Conservation (phyloP, 306 rosid genomes). For the Prunus campanulata region DNA sequence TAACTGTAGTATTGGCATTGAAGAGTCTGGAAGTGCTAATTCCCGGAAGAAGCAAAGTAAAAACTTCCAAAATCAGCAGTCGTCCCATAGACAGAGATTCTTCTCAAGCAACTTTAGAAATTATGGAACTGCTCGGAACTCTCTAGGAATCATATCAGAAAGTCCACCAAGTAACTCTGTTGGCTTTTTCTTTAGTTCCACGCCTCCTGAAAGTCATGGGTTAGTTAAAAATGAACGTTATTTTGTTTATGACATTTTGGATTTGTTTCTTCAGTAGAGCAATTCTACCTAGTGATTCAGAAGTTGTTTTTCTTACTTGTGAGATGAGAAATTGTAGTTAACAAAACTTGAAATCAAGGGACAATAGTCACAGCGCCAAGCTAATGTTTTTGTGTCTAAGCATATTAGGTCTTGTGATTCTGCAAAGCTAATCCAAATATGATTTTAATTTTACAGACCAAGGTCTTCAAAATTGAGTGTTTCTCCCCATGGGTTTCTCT, state of each 20-base stretch:
- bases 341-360: slow-evolving; percentile 1
- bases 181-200: slow-evolving; percentile 94
- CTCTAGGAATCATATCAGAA: slow-evolving; percentile 76
- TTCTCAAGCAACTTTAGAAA: slow-evolving; percentile 80
- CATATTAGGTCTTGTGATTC: slow-evolving; percentile 13
- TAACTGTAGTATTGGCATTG: slow-evolving; percentile 38
- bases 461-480: slow-evolving; percentile 74
- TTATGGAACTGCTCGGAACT: slow-evolving; percentile 64
- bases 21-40: slow-evolving; percentile 57
- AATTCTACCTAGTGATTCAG: not conserved
- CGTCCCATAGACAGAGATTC: slow-evolving; percentile 73
- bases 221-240: slow-evolving; percentile 48
- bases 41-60: slow-evolving; percentile 69
- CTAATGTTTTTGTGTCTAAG: not conserved
- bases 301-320: not conserved
- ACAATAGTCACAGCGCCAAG: slow-evolving; percentile 12
- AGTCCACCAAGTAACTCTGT: slow-evolving; percentile 94
- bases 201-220: slow-evolving; percentile 91
- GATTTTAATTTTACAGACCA: slow-evolving; percentile 49
- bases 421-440: slow-evolving; percentile 26
- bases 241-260: slow-evolving; percentile 18
- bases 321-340: slow-evolving; percentile 15
- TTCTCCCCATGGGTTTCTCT: slow-evolving; percentile 76
- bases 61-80: slow-evolving; percentile 55
- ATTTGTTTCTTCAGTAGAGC: not conserved